A percentile compares a stretch with the other conserved stretches of the same genome.
These are phyloP conservation scores for Phytophthora fragariaefolia DNA, from an alignment of 352 stramenopile genomes.

Conservation along the genomic window DNA sequence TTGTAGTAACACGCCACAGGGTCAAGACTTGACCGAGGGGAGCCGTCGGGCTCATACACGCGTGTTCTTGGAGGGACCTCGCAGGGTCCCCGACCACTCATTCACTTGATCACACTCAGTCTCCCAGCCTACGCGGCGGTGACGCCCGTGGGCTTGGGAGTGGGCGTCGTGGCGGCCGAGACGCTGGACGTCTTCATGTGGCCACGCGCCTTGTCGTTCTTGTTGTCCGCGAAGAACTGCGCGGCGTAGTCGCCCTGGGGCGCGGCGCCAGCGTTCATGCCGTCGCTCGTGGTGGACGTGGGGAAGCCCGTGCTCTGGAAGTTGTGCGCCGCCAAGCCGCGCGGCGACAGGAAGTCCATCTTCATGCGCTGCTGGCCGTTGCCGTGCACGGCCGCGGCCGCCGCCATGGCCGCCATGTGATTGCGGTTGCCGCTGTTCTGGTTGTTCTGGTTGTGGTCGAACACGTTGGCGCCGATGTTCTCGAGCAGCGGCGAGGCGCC, in stretches of 20 bases:
- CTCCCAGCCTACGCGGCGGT: slow-evolving; percentile 44
- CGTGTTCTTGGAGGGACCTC: slow-evolving; percentile 12
- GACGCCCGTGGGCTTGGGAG: slow-evolving; percentile 52
- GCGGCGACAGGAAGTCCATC: slow-evolving; percentile 58
- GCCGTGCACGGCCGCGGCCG: slow-evolving; percentile 32
- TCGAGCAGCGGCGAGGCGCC: slow-evolving; percentile 57
- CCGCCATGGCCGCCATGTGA: slow-evolving; percentile 38
- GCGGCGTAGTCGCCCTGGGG: slow-evolving; percentile 58
- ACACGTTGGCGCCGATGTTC: slow-evolving; percentile 67
- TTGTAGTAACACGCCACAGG: slow-evolving; percentile 13
- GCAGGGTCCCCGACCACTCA: slow-evolving; percentile 19
- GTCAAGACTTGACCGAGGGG: background rate
- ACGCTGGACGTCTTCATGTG: slow-evolving; percentile 44
- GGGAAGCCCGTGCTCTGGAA: slow-evolving; percentile 52
- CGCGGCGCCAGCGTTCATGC: slow-evolving; percentile 18
- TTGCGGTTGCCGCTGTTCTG: slow-evolving; percentile 31
- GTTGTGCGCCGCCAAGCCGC: slow-evolving; percentile 33
- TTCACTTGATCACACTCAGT: slow-evolving; percentile 29
- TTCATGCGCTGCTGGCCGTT: slow-evolving; percentile 53
- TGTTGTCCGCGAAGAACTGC: slow-evolving; percentile 72
- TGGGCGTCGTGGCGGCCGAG: slow-evolving; percentile 38
- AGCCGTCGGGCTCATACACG: slow-evolving; percentile 32
- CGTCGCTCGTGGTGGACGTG: slow-evolving; percentile 22
- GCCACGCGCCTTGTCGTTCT: slow-evolving; percentile 52
- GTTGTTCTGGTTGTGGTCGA: slow-evolving; percentile 53